A percentile compares a stretch with the other conserved stretches of the same genome.
phyloP scores from a whole-genome alignment of 306 rosid species.

The Hippophae rhamnoides region DNA sequence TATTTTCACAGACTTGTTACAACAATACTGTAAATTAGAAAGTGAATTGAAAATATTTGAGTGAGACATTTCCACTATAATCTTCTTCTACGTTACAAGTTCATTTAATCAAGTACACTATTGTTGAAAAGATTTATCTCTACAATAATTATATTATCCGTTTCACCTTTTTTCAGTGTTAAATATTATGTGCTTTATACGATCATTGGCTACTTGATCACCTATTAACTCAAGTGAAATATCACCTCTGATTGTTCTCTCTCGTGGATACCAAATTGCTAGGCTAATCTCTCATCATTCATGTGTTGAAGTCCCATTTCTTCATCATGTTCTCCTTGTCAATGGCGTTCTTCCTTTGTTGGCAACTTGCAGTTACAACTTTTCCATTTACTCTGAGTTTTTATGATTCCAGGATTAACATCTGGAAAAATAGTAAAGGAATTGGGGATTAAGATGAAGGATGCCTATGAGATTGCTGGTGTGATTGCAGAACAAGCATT shows the following conservation, averaged over 20 bases:
- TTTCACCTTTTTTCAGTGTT: no score
- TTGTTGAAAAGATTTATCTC: no score
- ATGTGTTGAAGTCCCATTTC: no score
- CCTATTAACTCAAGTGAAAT: background rate
- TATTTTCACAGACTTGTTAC: no score
- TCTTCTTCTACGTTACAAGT: no score
- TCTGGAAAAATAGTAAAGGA: conserved; percentile 49
- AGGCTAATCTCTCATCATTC: conserved; percentile 49
- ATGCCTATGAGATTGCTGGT: conserved; percentile 58
- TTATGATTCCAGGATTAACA: conserved; percentile 52
- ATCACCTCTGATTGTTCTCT: conserved; percentile 9
- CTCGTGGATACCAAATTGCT: conserved; percentile 40
- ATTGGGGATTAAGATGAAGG: conserved; percentile 36
- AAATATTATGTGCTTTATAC: no score
- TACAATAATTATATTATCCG: no score
- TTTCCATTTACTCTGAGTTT: conserved; percentile 58
- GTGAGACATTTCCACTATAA: no score
- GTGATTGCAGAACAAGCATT: conserved; percentile 73
- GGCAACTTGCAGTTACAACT: conserved; percentile 63
- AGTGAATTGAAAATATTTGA: no score
- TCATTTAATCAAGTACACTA: no score
- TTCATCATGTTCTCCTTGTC: conserved; percentile 44
- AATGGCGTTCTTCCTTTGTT: conserved; percentile 44
- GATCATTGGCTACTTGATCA: background rate
- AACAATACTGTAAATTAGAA: no score